These are phyloP conservation scores for Paramyrothecium sp. DNA, from an alignment of 2,329 filamentous ascomycete species.

Conservation along the genomic window DNA sequence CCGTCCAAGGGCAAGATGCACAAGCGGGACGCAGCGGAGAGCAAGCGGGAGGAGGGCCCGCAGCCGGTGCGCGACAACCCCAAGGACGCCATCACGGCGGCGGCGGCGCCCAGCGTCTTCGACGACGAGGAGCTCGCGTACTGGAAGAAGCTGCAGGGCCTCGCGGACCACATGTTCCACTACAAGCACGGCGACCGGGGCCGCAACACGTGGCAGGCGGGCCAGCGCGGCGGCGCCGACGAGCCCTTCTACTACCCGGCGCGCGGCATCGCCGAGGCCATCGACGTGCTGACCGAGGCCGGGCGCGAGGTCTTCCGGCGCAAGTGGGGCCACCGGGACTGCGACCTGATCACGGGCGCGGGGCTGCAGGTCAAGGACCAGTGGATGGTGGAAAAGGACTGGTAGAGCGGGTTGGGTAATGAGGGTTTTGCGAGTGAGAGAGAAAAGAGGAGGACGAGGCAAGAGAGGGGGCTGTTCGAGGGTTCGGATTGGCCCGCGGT, in stretches of 20 bases:
- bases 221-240: constrained; percentile 48
- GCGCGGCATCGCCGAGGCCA: constrained; percentile 40
- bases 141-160: constrained; percentile 17
- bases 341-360: constrained; percentile 34
- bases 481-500: too few relatives aligned
- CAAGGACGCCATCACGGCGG: too few relatives aligned
- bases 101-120: too few relatives aligned
- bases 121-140: constrained; percentile 9
- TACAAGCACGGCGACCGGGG: constrained; percentile 38
- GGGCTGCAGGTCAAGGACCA: constrained; percentile 40
- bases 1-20: constrained; percentile 7
- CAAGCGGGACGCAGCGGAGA: constrained; percentile 8
- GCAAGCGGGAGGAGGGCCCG: neutral
- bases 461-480: too few relatives aligned
- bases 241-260: constrained; percentile 53
- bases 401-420: constrained; percentile 9
- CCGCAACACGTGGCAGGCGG: constrained; percentile 52
- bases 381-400: constrained; percentile 44
- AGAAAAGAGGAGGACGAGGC: too few relatives aligned
- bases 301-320: constrained; percentile 38
- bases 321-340: constrained; percentile 46
- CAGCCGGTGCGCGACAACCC: too few relatives aligned
- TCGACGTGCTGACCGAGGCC: constrained; percentile 44
- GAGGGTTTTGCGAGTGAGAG: neutral
- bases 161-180: constrained; percentile 33